Base-by-base conservation (phyloP, 2,329 filamentous ascomycete genomes). In the Achaetomium macrosporum region DNA sequence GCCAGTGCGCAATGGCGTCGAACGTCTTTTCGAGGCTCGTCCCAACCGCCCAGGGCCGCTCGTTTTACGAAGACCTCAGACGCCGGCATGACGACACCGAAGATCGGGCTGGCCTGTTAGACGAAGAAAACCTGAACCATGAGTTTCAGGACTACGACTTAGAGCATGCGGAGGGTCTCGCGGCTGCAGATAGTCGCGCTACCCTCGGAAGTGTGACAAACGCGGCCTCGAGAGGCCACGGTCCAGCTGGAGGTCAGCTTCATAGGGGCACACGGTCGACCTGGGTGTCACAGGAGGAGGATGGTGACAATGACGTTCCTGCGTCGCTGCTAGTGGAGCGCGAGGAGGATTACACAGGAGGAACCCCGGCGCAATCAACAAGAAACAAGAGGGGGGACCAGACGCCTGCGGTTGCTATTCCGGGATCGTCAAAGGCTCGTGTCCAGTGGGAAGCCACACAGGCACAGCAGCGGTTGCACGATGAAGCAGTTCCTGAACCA, bases 301-400 rank as follows among this genome's bases (percentile, higher is more conserved):
- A 79, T 30, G 69, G 65, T 5, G 76, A 79, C 51, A 82, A 84
- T 50, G 82, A 85, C 61, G 82, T 85, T 0, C 83, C 83, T 0
- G 78, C 76, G 16, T 86, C 83, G 3, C 69, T 86, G 16, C 66
- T 86, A 16, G 76, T 86, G 17, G 83, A 86, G 63, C 71, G 68
- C 5, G 74, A 76, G 44, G 68, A 71, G n/a, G 59, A 54, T 47
- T 55, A 54, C 56, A 50, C 53, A 33, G 47, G 42, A 31, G 54
- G 40, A 19, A 51, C 25, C 2, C 39, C 50, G 1, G 53, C 47
- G 1, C 50, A 54, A 49, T 57, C 59, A 52, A 36, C 59, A 62
- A 51, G 56, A 56, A 54, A 47, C 44, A 48, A 53, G n/a, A 49
- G 31, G 19, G 52, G 42, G 16, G 48, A 54, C 29, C 64, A 63